Percentiles rank a stretch among this genome's conserved stretches.
Evolutionary conservation across 1,284 basidiomycete species (phyloP).

Genomic region (Amylostereum areolatum): DNA sequence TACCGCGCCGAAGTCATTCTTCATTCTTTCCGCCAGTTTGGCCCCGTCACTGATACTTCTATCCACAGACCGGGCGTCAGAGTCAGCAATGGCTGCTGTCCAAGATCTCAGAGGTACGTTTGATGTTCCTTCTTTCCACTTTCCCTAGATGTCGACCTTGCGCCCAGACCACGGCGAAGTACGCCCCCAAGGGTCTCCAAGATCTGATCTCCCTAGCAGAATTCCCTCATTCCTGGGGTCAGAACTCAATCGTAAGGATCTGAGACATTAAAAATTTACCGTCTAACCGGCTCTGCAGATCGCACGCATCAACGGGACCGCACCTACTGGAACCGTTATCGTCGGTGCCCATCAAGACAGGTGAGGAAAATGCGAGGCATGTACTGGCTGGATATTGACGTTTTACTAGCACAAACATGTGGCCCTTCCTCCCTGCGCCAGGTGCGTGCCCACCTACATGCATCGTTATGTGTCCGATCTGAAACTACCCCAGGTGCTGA

Average conservation of each 20-base stretch:
- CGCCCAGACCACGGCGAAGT: conserved; percentile 58
- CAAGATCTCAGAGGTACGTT: conserved; percentile 60
- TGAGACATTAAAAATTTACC: conserved; percentile 5
- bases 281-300: conserved; percentile 39
- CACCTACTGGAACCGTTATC: conserved; percentile 49
- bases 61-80: conserved; percentile 61
- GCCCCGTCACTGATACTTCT: conserved; percentile 11
- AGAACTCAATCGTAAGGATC: conserved; percentile 75
- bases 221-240: conserved; percentile 88
- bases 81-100: conserved; percentile 83
- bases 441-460: conserved; percentile 36
- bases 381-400: conserved; percentile 3
- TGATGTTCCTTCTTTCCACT: conserved; percentile 4
- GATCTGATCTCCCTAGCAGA: conserved; percentile 65
- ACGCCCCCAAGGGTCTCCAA: conserved; percentile 50
- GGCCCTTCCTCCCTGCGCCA: conserved; percentile 86
- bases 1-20: conserved; percentile 67
- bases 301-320: conserved; percentile 66
- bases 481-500: conserved; percentile 46
- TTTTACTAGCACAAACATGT: conserved; percentile 65
- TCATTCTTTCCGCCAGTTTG: conserved; percentile 7
- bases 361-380: conserved; percentile 24
- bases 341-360: conserved; percentile 90
- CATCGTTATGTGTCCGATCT: no score
- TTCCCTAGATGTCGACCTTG: conserved; percentile 8